Evolutionary conservation across 2,329 filamentous ascomycete species (phyloP).

Genomic region (Botrytis galanthina): DNA sequence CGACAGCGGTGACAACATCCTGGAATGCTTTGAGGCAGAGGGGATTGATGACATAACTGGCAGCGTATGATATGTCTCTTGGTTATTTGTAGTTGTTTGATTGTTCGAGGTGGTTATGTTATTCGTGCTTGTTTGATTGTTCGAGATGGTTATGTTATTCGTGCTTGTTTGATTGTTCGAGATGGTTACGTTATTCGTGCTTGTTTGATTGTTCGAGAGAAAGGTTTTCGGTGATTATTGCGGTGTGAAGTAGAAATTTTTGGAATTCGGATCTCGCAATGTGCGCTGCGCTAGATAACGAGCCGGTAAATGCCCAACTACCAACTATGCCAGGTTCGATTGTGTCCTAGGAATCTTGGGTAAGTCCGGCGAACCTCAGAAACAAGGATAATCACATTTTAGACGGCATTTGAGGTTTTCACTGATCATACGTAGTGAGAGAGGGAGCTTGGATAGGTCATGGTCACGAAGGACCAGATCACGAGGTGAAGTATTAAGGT

Average conservation of each 20-base stretch:
- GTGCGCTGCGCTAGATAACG: not conserved
- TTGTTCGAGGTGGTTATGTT: not conserved
- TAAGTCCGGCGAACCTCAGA: accelerated
- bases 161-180: too few relatives aligned
- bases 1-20: not conserved
- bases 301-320: not conserved
- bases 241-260: too few relatives aligned
- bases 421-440: not conserved
- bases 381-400: not conserved
- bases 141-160: too few relatives aligned
- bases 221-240: not conserved
- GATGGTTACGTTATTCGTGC: too few relatives aligned
- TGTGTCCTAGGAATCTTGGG: not conserved
- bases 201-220: not conserved
- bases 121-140: too few relatives aligned
- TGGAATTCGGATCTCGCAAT: not conserved
- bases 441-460: not conserved
- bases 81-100: not conserved
- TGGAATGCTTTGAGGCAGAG: not conserved
- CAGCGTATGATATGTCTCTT: not conserved
- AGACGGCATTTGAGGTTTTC: not conserved
- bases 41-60: not conserved
- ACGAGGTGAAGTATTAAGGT: not conserved
- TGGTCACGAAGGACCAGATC: not conserved
- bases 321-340: not conserved